Evolutionary conservation across 129 eudicot genomes (phyloP), one percentile per base, ranked within the genome.

Genomic region (Arctium lappa): DNA sequence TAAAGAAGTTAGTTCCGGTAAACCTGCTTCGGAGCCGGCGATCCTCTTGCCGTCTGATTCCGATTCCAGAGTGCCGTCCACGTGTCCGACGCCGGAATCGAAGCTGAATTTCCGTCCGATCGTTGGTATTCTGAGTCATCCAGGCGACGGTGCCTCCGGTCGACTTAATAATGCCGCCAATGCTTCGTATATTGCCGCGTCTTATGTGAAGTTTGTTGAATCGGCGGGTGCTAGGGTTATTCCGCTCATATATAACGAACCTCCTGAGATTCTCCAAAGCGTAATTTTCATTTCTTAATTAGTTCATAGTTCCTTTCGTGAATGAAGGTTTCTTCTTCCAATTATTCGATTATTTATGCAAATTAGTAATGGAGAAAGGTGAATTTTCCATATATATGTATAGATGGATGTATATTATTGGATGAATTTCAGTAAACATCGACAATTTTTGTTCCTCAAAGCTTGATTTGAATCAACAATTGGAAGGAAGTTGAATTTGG

Each of bases 211-310:
- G 86, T 94, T 94, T 44, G 93, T 92, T 32, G 98, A 94, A 79
- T 79, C 97, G 0, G 97, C 98, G 27, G 98, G 98, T 5, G 98
- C 98, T 71, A 92, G 97, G 85, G 98, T 94, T 78, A 88, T 94
- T 86, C 98, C 98, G 13, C 86, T 94, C 12, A 81, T 94, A 15
- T 91, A 87, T 56, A 94, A 88, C 48, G 98, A 94, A 72, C 93
- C 91, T 69, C 68, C 74, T 12, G 89, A 92, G 74, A 77, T 86
- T 71, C 85, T 94, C 9, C 68, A 86, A 38, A 69, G 84, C 10
- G 97, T 91, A 46, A 86, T 33, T 33, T 22, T 33, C 36, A 88
- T 62, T 72, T 4, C 65, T 65, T 34, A 44, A 22, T 22, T 22
- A 22, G 16, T 36, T 32, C 60, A 8, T 60, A 60, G 68, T 60